A percentile compares a stretch with the other conserved stretches of the same genome.
phyloP scores from a whole-genome alignment of 108 stramenopile genomes.

The Fistulifera solaris region DNA sequence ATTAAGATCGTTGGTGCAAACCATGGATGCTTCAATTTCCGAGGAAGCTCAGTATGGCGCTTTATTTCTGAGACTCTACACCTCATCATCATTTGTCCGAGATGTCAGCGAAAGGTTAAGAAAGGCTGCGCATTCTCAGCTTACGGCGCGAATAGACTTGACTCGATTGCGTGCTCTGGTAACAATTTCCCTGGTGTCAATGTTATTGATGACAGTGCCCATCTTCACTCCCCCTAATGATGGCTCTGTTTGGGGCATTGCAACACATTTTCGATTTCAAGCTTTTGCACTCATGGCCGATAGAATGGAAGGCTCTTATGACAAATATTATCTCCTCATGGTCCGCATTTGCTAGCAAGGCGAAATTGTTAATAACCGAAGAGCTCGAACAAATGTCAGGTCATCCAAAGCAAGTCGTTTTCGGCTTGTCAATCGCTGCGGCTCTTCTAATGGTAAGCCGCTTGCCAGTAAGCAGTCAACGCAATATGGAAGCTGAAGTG shows the following conservation, averaged over 20 bases:
- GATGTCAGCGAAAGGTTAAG: conserved; percentile 18
- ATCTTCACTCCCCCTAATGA: conserved; percentile 34
- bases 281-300: conserved; percentile 39
- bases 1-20: conserved; percentile 15
- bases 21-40: conserved; percentile 25
- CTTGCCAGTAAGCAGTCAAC: conserved; percentile 25
- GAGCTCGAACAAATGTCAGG: conserved; percentile 26
- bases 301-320: conserved; percentile 31
- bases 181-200: conserved; percentile 21
- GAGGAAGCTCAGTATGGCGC: conserved; percentile 52
- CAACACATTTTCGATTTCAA: conserved; percentile 21
- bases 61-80: conserved; percentile 57
- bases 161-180: conserved; percentile 55
- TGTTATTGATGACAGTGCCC: conserved; percentile 53
- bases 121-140: conserved; percentile 31
- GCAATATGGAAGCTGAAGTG: conserved; percentile 7
- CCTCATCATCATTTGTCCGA: conserved; percentile 32
- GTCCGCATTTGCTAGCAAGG: conserved; percentile 10
- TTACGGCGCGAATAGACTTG: conserved; percentile 28
- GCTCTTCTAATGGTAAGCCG: conserved; percentile 35
- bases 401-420: conserved; percentile 44
- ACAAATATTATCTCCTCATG: conserved; percentile 15
- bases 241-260: conserved; percentile 22
- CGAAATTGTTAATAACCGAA: conserved; percentile 17
- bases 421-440: conserved; percentile 10